These are phyloP conservation scores for Microdochium bolleyi DNA, from an alignment of 2,329 filamentous ascomycete genomes.

Conservation along the genomic window DNA sequence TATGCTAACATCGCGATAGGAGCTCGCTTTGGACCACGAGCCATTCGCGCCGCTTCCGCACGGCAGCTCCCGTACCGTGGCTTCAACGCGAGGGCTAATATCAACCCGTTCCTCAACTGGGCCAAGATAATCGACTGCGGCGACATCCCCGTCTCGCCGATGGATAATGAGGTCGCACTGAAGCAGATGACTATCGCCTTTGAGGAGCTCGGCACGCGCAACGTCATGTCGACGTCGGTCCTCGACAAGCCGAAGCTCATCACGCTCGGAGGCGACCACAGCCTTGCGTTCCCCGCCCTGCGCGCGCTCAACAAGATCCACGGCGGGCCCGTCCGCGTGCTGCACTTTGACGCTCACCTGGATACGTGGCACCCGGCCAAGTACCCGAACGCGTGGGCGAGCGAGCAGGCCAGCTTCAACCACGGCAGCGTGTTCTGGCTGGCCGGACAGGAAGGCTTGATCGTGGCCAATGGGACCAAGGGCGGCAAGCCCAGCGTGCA, in stretches of 20 bases:
- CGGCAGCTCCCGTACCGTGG: constrained; percentile 74
- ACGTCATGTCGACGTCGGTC: constrained; percentile 22
- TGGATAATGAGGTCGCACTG: constrained; percentile 77
- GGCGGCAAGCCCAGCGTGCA: constrained; percentile 65
- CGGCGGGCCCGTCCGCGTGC: constrained; percentile 54
- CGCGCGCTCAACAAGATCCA: constrained; percentile 57
- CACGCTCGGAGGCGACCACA: constrained; percentile 68
- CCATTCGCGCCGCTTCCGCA: constrained; percentile 76
- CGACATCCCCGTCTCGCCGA: constrained; percentile 79
- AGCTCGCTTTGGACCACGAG: constrained; percentile 77
- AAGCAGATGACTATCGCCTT: constrained; percentile 80
- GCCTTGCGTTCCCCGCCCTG: constrained; percentile 60
- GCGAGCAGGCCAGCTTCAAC: constrained; percentile 67
- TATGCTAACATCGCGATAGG: constrained; percentile 24
- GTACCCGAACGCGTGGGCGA: constrained; percentile 69
- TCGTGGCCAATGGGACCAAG: constrained; percentile 53
- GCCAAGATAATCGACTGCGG: constrained; percentile 80
- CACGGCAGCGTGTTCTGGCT: constrained; percentile 93
- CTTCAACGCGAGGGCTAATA: constrained; percentile 72
- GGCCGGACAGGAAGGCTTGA: constrained; percentile 68
- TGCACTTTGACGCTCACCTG: constrained; percentile 73
- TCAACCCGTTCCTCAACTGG: constrained; percentile 81
- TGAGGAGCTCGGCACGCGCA: constrained; percentile 49
- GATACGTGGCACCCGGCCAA: constrained; percentile 81
- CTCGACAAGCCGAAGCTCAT: constrained; percentile 47